phyloP scores from a whole-genome alignment of 495 filamentous ascomycete species.

The Durotheca rogersii region DNA sequence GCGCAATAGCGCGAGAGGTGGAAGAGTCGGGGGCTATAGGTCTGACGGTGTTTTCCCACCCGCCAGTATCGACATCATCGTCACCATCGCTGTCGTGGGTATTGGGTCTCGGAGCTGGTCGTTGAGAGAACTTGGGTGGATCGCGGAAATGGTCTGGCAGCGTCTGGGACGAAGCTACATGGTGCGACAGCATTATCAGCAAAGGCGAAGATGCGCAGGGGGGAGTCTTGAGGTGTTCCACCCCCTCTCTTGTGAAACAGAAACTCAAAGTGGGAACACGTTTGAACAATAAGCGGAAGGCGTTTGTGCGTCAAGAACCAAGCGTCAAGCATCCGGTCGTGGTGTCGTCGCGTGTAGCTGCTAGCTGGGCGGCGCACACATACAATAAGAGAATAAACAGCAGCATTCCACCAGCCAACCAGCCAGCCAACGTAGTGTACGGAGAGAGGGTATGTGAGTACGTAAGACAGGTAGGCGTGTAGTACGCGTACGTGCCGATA shows the following conservation, averaged over 20 bases:
- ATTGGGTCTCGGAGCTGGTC: conserved; percentile 45
- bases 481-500: too few species aligned
- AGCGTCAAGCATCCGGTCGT: conserved; percentile 12
- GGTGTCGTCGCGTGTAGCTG: background rate
- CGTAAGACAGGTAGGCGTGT: too few species aligned
- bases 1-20: conserved; percentile 39
- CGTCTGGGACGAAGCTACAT: conserved; percentile 54
- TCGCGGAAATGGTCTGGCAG: conserved; percentile 49
- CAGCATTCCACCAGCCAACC: background rate
- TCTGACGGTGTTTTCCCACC: conserved; percentile 48
- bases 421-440: too few species aligned
- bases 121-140: conserved; percentile 46
- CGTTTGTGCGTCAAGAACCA: background rate
- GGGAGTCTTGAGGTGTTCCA: conserved; percentile 14
- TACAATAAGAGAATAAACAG: background rate
- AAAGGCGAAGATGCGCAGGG: conserved; percentile 18
- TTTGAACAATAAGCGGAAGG: background rate
- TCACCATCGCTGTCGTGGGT: conserved; percentile 45
- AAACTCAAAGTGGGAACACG: conserved; percentile 26
- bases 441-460: too few species aligned
- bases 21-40: conserved; percentile 39
- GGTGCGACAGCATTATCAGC: conserved; percentile 30
- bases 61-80: conserved; percentile 27
- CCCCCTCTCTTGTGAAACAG: conserved; percentile 24
- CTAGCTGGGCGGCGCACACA: background rate